phyloP scores from a whole-genome alignment of 2,329 filamentous ascomycete genomes.

The Phialophora expanda region DNA sequence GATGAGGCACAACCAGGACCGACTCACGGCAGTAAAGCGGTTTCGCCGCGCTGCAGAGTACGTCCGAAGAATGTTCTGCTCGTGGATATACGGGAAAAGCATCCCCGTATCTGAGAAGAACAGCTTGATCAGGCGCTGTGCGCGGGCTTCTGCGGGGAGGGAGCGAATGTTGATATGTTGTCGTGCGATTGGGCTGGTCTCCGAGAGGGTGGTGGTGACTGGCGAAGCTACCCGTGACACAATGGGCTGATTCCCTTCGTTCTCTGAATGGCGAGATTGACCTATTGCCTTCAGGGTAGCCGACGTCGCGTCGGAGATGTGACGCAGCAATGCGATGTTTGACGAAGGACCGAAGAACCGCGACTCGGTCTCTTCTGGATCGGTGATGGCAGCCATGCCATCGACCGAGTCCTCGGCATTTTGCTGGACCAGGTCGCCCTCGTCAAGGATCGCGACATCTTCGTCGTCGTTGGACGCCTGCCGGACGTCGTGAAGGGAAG shows the following conservation, averaged over 20 bases:
- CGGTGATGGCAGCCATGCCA: slow-evolving; percentile 46
- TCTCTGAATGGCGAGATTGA: slow-evolving; percentile 29
- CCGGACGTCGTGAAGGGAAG: not conserved
- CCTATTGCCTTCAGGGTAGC: slow-evolving; percentile 29
- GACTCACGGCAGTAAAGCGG: slow-evolving; percentile 37
- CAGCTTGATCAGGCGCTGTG: slow-evolving; percentile 43
- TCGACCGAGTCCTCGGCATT: slow-evolving; percentile 43
- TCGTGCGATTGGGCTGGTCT: slow-evolving; percentile 25
- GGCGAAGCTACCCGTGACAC: slow-evolving; percentile 33
- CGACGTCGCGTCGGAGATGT: slow-evolving; percentile 33
- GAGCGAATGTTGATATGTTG: slow-evolving; percentile 31
- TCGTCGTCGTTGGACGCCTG: slow-evolving; percentile 24
- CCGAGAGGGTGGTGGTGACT: slow-evolving; percentile 29
- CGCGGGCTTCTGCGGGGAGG: slow-evolving; percentile 31
- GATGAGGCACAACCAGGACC: slow-evolving; percentile 44
- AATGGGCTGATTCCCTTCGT: slow-evolving; percentile 22
- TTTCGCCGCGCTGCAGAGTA: slow-evolving; percentile 39
- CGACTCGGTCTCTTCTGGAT: slow-evolving; percentile 47
- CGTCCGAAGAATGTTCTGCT: slow-evolving; percentile 40
- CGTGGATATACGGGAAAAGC: slow-evolving; percentile 43
- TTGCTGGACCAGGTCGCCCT: slow-evolving; percentile 22
- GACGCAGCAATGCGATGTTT: slow-evolving; percentile 32
- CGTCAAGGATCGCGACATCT: slow-evolving; percentile 33
- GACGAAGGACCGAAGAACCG: slow-evolving; percentile 46
- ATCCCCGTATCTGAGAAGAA: slow-evolving; percentile 47